Evolutionary conservation across 805 yeast species (phyloP).

Genomic region (Ogataea trehaloabstinens): DNA sequence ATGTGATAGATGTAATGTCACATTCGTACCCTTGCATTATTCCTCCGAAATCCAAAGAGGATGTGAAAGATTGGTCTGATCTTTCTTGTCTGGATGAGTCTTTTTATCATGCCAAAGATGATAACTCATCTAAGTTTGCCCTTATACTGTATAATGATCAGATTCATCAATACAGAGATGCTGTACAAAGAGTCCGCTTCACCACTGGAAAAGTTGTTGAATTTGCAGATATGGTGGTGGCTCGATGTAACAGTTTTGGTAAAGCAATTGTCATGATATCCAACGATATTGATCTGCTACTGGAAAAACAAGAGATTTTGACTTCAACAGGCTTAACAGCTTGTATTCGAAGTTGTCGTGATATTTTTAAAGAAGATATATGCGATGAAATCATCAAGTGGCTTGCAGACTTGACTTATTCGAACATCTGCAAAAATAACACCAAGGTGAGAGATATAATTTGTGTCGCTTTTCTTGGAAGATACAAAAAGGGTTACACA

Average conservation of each 20-base stretch:
- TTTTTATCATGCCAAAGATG: constrained; percentile 44
- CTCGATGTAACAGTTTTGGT: constrained; percentile 60
- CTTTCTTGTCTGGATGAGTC: constrained; percentile 29
- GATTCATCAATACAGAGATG: constrained; percentile 70
- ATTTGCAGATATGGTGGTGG: constrained; percentile 72
- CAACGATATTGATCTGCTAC: constrained; percentile 44
- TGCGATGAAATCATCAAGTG: constrained; percentile 68
- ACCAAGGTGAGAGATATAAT: constrained; percentile 46
- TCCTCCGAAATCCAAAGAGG: constrained; percentile 22
- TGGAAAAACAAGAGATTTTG: constrained; percentile 53
- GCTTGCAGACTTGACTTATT: constrained; percentile 56
- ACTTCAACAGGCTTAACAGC: constrained; percentile 64
- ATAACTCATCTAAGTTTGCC: constrained; percentile 48
- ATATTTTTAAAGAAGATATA: constrained; percentile 77
- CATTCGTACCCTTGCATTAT: constrained; percentile 41
- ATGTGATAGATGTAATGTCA: constrained; percentile 58
- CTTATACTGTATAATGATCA: constrained; percentile 77
- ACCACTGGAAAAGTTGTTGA: constrained; percentile 63
- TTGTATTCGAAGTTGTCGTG: constrained; percentile 64
- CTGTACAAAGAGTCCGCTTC: constrained; percentile 58
- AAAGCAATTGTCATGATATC: constrained; percentile 67
- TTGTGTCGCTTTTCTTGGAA: constrained; percentile 55
- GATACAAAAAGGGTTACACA: constrained; percentile 56
- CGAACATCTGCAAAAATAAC: constrained; percentile 51
- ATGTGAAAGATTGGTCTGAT: constrained; percentile 26